Evolutionary conservation across 371 early-diverging fungal genomes (phyloP), one percentile per base, ranked within the genome.

Genomic region (Actinomucor elegans): DNA sequence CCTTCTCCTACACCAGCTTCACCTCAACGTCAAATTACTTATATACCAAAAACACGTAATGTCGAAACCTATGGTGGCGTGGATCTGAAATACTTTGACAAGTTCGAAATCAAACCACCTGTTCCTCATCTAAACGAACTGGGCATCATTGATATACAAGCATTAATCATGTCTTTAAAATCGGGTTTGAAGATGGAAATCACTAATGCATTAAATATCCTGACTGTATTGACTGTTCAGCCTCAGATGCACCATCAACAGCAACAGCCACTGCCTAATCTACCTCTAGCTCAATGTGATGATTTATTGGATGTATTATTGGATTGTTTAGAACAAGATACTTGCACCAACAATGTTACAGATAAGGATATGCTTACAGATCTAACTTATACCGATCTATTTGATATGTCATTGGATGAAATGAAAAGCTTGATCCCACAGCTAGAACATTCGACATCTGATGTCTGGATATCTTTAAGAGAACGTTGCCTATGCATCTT

Each of bases 11-110:
- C 55, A 28, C 50, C 59, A 7, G 37, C 52, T 18, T n/a, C 21
- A 14, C 32, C 33, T 18, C 55, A 14, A 33, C 48, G 48, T 17
- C 47, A 55, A 26, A 55, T 66, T 6, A 66, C 72, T 3, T 79
- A 79, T 64, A 61, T 75, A 32, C 75, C 79, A 20, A 75, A 75
- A 37, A 75, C 73, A 21, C 67, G 79, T 18, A 75, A 67, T 35
- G 77, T 87, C 1, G 90, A 90, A 51, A 86, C 89, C 0, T 87
- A 81, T 52, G 91, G 91, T 18, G 91, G 91, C 0, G 66, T 87
- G 6, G 88, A 90, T 59, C 56, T 88, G n/a, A 79, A 85, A 59
- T 73, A 81, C 27, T 75, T 83, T 58, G 77, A 81, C 29, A 81
- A 80, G 52, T 78, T 78, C 44, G 76, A 76, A 23, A 71, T 85